Conservation (phyloP, 2,329 filamentous ascomycete species). For the Falciphora oryzae region DNA sequence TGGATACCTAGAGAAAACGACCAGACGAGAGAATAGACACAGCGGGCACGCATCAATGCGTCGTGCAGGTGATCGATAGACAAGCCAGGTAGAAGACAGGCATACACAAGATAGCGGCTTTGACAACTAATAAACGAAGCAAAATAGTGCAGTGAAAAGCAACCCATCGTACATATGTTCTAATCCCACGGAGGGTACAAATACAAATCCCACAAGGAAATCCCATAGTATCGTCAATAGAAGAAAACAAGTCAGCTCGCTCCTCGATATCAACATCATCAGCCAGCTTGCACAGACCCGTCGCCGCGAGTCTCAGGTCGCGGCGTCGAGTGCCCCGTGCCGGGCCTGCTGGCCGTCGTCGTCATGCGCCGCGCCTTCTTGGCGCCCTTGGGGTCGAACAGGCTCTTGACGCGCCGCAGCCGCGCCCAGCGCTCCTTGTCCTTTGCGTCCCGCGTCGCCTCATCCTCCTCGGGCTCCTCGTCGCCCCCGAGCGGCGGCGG, state of each 20-base stretch:
- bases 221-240: too few species aligned
- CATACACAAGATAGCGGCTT: neutral
- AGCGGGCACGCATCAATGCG: too few species aligned
- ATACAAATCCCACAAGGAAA: neutral
- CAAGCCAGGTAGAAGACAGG: neutral
- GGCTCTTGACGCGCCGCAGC: slow-evolving; percentile 63
- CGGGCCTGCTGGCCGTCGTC: slow-evolving; percentile 14
- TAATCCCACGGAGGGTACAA: neutral
- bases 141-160: too few species aligned
- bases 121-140: neutral
- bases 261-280: neutral
- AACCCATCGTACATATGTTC: neutral
- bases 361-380: slow-evolving; percentile 40
- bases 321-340: slow-evolving; percentile 13
- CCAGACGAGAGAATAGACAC: too few species aligned
- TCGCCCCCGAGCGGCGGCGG: neutral
- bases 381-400: slow-evolving; percentile 60
- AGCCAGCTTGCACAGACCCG: slow-evolving; percentile 1
- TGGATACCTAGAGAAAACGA: too few species aligned
- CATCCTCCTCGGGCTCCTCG: slow-evolving; percentile 41
- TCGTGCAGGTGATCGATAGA: too few species aligned
- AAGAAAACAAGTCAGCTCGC: neutral
- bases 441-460: slow-evolving; percentile 45
- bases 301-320: neutral
- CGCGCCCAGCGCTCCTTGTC: slow-evolving; percentile 71